A percentile compares a stretch with the other conserved stretches of the same genome.
Evolutionary conservation across 331 rosid species (phyloP).

Genomic region (Quercus phellos): DNA sequence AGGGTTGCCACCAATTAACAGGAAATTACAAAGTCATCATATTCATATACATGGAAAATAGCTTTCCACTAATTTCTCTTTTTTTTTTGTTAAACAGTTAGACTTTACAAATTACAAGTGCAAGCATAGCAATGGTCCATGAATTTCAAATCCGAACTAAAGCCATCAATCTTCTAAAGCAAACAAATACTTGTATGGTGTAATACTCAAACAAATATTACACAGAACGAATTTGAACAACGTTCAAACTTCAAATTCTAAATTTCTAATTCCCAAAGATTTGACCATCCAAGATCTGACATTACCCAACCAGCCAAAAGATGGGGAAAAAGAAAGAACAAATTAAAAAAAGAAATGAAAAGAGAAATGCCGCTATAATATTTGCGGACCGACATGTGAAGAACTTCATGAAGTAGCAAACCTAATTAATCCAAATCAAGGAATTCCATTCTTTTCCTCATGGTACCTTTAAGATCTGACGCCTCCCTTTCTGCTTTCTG

Average conservation of each 20-base stretch:
- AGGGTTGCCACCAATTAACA: too few relatives aligned
- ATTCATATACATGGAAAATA: too few relatives aligned
- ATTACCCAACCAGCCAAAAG: conserved; percentile 18
- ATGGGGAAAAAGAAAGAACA: neutral
- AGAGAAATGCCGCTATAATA: conserved; percentile 57
- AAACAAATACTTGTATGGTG: conserved; percentile 10
- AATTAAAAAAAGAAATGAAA: neutral
- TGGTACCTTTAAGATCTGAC: conserved; percentile 89
- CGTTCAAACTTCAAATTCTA: conserved; percentile 18
- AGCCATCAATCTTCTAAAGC: neutral
- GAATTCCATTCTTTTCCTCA: conserved; percentile 96
- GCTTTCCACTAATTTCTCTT: too few relatives aligned
- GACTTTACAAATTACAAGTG: neutral
- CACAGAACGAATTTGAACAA: conserved; percentile 33
- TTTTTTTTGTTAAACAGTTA: neutral
- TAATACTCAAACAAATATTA: conserved; percentile 29
- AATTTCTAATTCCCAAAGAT: conserved; percentile 13
- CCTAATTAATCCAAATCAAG: conserved; percentile 71
- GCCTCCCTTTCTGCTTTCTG: conserved; percentile 97
- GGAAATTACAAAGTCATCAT: too few relatives aligned
- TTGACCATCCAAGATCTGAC: conserved; percentile 16
- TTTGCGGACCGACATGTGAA: conserved; percentile 45
- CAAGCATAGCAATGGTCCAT: neutral
- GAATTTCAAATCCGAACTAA: neutral
- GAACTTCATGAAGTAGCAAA: neutral